Evolutionary conservation across 208 protist species (phyloP).

Genomic region (Acanthamoeba sp.): DNA sequence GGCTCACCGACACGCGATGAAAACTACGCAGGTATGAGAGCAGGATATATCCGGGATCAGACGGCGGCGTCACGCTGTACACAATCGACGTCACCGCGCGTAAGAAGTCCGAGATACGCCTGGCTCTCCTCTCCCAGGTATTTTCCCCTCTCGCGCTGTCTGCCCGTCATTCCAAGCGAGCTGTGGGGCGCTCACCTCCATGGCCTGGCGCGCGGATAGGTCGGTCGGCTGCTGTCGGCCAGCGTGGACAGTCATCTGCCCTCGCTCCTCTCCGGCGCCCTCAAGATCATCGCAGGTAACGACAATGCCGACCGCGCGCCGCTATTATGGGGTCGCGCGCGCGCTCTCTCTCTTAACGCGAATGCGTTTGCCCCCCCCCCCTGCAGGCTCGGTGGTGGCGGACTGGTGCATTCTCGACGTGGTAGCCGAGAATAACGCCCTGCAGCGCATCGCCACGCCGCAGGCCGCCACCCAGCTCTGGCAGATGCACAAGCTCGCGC

Average conservation of each 20-base stretch:
- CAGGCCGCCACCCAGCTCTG: neutral
- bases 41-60: neutral
- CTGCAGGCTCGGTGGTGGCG: neutral
- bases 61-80: neutral
- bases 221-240: neutral
- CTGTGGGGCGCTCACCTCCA: neutral
- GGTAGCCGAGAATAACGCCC: neutral
- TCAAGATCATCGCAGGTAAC: neutral
- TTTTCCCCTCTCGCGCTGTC: too few relatives aligned
- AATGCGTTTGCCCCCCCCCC: neutral
- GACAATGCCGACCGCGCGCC: too few relatives aligned
- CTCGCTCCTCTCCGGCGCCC: neutral
- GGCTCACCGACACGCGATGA: too few relatives aligned
- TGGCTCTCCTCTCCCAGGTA: neutral
- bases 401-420: slow-evolving; percentile 64
- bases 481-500: neutral
- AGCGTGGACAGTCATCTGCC: slow-evolving; percentile 30
- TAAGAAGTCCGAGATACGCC: neutral
- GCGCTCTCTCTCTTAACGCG: neutral
- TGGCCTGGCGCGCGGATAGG: neutral
- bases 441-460: slow-evolving; percentile 40
- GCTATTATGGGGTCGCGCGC: too few relatives aligned
- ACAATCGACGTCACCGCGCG: neutral
- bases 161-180: too few relatives aligned
- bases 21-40: neutral